Evolutionary conservation across 2,329 filamentous ascomycete species (phyloP).

Genomic region (Ceratocystis colombiana): DNA sequence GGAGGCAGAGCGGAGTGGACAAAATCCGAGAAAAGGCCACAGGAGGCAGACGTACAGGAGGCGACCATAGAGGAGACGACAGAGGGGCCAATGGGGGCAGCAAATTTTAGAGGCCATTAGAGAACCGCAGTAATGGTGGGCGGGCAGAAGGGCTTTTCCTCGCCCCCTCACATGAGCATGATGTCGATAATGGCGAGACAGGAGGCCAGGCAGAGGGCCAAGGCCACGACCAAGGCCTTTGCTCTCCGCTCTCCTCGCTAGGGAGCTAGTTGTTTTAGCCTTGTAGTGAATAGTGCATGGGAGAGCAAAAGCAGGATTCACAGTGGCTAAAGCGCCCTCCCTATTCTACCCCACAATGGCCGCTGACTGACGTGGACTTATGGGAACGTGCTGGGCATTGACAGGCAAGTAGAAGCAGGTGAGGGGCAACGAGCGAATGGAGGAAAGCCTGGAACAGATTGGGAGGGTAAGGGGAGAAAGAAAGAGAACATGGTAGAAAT

Average conservation of each 20-base stretch:
- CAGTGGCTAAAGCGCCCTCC: slow-evolving; percentile 6
- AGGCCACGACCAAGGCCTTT: too few relatives aligned
- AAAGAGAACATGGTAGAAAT: too few relatives aligned
- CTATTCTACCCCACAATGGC: slow-evolving; percentile 1
- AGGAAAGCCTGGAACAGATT: too few relatives aligned
- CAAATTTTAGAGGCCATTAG: too few relatives aligned
- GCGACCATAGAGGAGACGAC: not conserved
- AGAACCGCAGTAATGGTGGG: too few relatives aligned
- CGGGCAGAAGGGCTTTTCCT: too few relatives aligned
- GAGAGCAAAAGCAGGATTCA: not conserved
- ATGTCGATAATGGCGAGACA: too few relatives aligned
- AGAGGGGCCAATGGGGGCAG: not conserved
- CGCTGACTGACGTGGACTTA: slow-evolving; percentile 4
- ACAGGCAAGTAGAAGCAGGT: not conserved
- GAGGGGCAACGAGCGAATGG: not conserved
- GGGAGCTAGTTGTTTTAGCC: too few relatives aligned
- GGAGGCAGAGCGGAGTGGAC: not conserved
- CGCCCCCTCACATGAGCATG: too few relatives aligned
- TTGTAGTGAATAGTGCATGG: too few relatives aligned
- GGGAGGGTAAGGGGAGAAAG: not conserved
- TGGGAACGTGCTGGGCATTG: slow-evolving; percentile 3
- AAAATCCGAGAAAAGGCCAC: not conserved
- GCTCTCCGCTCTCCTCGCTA: too few relatives aligned
- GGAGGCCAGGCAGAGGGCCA: too few relatives aligned
- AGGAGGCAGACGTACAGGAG: not conserved